Evolutionary conservation across 768 basidiomycete genomes (phyloP).

Genomic region (Boletus reticuloceps): DNA sequence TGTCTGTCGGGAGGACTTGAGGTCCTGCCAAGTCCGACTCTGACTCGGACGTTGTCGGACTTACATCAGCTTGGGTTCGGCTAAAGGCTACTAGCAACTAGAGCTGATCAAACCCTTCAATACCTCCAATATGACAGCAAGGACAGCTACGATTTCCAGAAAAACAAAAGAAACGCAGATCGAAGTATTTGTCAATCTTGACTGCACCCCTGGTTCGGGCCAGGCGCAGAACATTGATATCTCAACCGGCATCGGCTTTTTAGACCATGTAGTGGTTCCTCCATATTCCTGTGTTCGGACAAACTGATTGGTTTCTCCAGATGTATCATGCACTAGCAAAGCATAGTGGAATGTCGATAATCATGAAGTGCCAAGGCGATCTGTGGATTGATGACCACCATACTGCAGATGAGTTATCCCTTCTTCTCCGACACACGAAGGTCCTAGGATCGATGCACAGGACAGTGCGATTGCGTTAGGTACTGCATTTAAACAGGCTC

Average conservation of each 20-base stretch:
- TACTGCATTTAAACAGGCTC: conserved; percentile 88
- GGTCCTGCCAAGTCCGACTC: too few species aligned
- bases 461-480: conserved; percentile 87
- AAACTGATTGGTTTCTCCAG: conserved; percentile 39
- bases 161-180: conserved; percentile 93
- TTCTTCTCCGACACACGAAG: conserved; percentile 11
- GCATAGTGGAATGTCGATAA: conserved; percentile 91
- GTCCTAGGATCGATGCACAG: conserved; percentile 46
- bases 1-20: not conserved
- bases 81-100: too few species aligned
- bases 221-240: conserved; percentile 75
- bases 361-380: conserved; percentile 91
- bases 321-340: conserved; percentile 99
- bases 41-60: not conserved
- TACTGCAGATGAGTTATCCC: conserved; percentile 87
- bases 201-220: conserved; percentile 64
- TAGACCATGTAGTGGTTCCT: conserved; percentile 78
- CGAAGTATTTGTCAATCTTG: conserved; percentile 77
- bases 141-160: conserved; percentile 70
- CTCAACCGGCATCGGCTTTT: conserved; percentile 95
- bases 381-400: conserved; percentile 99
- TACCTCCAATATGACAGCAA: conserved; percentile 35
- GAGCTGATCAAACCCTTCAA: too few species aligned
- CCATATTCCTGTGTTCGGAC: not conserved
- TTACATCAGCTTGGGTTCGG: conserved; percentile 3